These are phyloP conservation scores for Populus davidiana DNA, from an alignment of 345 rosid genomes.

Conservation along the genomic window DNA sequence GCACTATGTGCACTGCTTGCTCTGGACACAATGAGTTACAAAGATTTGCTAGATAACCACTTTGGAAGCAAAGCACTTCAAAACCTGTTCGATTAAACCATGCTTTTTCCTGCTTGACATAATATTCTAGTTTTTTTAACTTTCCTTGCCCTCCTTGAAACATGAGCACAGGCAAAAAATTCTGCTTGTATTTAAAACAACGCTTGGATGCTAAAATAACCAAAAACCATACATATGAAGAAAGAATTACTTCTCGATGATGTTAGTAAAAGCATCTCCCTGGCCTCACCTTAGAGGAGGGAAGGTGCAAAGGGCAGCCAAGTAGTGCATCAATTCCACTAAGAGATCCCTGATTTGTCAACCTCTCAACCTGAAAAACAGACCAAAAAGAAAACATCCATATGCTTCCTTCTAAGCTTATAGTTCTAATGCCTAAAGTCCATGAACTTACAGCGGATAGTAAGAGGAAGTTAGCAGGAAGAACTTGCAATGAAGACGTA, in stretches of 20 bases:
- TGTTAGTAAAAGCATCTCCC: background rate
- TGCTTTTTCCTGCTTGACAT: background rate
- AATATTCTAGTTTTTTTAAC: background rate
- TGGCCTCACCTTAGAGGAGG: conserved; percentile 58
- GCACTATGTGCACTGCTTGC: background rate
- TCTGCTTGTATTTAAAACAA: background rate
- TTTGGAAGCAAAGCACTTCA: background rate
- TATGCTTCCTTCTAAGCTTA: conserved; percentile 10
- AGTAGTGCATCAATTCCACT: conserved; percentile 84
- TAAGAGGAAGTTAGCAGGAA: conserved; percentile 69
- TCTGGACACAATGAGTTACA: background rate
- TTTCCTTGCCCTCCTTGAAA: background rate
- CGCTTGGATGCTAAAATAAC: background rate
- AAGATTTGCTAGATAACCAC: background rate
- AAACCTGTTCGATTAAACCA: background rate
- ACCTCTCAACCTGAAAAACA: conserved; percentile 59
- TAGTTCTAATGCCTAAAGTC: conserved; percentile 18
- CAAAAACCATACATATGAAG: background rate
- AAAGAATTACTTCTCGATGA: background rate
- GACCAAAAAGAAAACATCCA: background rate
- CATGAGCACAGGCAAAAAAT: background rate
- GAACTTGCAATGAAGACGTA: conserved; percentile 51
- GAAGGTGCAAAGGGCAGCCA: conserved; percentile 86
- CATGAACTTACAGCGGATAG: conserved; percentile 66
- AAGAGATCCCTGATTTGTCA: conserved; percentile 77